Evolutionary conservation across 108 stramenopile genomes (phyloP), one percentile per base, ranked within the genome.

Genomic region (Chaetoceros muelleri): DNA sequence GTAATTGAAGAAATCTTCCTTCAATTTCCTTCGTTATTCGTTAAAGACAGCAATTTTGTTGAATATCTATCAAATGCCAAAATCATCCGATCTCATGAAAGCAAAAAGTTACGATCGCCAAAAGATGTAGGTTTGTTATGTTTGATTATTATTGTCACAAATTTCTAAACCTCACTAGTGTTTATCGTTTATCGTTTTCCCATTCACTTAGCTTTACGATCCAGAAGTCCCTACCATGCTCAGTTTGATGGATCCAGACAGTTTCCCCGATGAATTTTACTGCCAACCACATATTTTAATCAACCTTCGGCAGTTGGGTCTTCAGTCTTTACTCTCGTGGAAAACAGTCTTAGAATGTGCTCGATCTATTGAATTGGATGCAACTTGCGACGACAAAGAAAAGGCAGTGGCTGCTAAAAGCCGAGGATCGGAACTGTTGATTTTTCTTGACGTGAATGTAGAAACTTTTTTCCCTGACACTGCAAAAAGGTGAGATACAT

Each of bases 181-280:
- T n/a, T n/a, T n/a, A n/a, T n/a, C 13, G 34, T 40, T 40, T 13
- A 13, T 13, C 13, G 13, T 10, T 40, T 16, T 24, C 16, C 49
- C 10, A 24, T 16, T 51, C 49, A 24, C 25, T 47, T 58, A 62
- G 47, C 55, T 72, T 24, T 72, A 55, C 40, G 71, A 72, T 29
- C 65, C 71, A 17, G 46, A 54, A 46, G 55, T 26, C 26, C 24
- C 28, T 21, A 51, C 56, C 29, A 47, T 72, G 22, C 28, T 16
- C 17, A 16, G 22, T 2, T 53, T 72, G 16, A 44, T 72, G 1
- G 55, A 52, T 27, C 44, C 46, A 25, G 26, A 29, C n/a, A 19
- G 29, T 1, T 61, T 72, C 8, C 65, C 71, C 2, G 17, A 8
- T 21, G 28, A 53, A 13, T 17, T 17, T 45, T 53, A 26, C 45